Percentiles rank a stretch among this genome's conserved stretches.
Evolutionary conservation across 345 rosid genomes (phyloP).

Genomic region (Streptanthus diversifolius): DNA sequence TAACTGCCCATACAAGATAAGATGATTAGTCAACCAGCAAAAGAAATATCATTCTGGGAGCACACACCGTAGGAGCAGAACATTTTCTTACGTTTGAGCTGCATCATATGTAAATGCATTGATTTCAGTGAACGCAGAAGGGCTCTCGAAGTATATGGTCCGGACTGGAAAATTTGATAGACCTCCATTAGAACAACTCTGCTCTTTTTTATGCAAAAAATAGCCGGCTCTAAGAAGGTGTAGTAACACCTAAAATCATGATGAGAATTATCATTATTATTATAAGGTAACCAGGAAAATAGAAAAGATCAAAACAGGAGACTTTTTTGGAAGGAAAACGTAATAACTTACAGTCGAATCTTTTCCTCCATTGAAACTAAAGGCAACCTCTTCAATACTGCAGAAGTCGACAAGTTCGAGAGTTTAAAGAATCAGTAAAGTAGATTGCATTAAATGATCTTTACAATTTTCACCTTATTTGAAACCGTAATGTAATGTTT

Average conservation of each 20-base stretch:
- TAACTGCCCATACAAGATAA: constrained; percentile 50
- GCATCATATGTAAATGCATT: constrained; percentile 83
- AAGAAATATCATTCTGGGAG: not conserved
- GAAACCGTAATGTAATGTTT: not conserved
- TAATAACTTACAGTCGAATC: constrained; percentile 81
- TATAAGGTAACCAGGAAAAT: not conserved
- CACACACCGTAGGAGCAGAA: not conserved
- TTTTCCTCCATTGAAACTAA: constrained; percentile 99
- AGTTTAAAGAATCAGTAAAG: constrained; percentile 29
- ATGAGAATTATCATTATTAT: constrained; percentile 19
- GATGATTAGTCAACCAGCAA: constrained; percentile 14
- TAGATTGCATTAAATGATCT: not conserved
- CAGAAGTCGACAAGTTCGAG: constrained; percentile 19
- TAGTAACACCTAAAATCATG: constrained; percentile 68
- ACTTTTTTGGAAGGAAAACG: not conserved
- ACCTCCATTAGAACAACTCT: constrained; percentile 57
- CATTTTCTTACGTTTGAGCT: constrained; percentile 56
- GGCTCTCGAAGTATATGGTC: constrained; percentile 87
- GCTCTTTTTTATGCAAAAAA: constrained; percentile 60
- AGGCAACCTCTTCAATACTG: constrained; percentile 93
- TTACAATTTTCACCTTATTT: not conserved
- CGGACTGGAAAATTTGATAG: constrained; percentile 65
- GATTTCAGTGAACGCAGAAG: constrained; percentile 85
- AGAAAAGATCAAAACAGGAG: not conserved
- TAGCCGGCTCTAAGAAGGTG: constrained; percentile 95